phyloP scores from a whole-genome alignment of 83 land plant genomes.

The Picea mariana region DNA sequence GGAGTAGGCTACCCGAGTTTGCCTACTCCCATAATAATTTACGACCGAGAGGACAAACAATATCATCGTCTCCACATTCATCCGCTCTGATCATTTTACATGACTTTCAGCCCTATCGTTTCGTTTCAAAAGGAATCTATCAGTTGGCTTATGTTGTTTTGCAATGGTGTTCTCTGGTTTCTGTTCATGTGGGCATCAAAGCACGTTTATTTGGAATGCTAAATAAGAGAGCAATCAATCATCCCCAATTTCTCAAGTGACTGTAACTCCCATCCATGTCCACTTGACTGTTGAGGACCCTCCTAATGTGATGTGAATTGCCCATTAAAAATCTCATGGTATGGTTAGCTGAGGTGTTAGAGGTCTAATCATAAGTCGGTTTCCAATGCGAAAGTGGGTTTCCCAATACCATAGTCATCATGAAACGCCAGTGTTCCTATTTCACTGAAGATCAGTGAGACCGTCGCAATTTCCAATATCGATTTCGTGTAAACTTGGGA shows the following conservation, averaged over 20 bases:
- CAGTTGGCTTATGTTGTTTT: not conserved
- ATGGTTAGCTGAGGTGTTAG: not conserved
- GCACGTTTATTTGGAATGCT: too few species aligned
- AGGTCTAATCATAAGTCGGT: not conserved
- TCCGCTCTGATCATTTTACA: not conserved
- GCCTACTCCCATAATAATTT: not conserved
- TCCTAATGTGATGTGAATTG: too few species aligned
- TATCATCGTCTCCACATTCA: not conserved
- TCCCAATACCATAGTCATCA: not conserved
- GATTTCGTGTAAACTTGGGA: too few species aligned
- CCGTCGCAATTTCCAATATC: not conserved
- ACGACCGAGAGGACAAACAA: not conserved
- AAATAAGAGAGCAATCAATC: conserved; percentile 1
- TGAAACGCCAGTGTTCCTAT: not conserved
- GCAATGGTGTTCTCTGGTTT: not conserved
- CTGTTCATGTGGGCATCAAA: not conserved
- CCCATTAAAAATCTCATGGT: not conserved
- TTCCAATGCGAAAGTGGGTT: too few species aligned
- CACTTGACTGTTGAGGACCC: too few species aligned
- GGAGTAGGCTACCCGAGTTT: too few species aligned
- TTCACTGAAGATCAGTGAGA: not conserved
- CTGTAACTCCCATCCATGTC: not conserved
- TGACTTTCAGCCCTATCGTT: not conserved
- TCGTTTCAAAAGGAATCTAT: not conserved
- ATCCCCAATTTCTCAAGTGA: not conserved